phyloP scores from a whole-genome alignment of 2,329 filamentous ascomycete genomes.

The Hymenoscyphus repandus region DNA sequence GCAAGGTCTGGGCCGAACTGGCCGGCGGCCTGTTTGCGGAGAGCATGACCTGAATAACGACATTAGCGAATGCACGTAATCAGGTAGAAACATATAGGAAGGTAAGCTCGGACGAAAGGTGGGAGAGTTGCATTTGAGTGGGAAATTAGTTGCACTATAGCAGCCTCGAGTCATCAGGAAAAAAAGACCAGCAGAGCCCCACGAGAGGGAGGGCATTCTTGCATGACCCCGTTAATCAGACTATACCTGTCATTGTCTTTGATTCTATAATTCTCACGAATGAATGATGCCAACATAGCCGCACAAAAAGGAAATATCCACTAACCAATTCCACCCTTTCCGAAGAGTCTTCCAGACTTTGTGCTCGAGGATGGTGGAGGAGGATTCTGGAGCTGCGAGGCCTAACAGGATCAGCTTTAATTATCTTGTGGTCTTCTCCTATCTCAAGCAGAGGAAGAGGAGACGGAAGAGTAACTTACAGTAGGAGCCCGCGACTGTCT shows the following conservation, averaged over 20 bases:
- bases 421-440: background rate
- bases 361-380: conserved; percentile 88
- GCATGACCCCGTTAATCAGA: no score
- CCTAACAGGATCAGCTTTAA: conserved; percentile 18
- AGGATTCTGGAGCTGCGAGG: conserved; percentile 73
- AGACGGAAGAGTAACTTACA: conserved; percentile 49
- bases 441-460: background rate
- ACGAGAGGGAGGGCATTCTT: no score
- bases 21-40: conserved; percentile 70
- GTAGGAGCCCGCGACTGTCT: conserved; percentile 94
- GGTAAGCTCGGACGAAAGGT: no score
- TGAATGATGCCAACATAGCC: conserved; percentile 34
- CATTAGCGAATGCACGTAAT: conserved; percentile 46
- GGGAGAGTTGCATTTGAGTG: background rate
- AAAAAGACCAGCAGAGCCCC: no score
- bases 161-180: no score
- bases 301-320: conserved; percentile 29
- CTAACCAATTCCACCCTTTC: conserved; percentile 74
- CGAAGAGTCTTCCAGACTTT: conserved; percentile 86
- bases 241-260: background rate
- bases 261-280: background rate
- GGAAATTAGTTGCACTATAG: background rate
- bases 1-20: conserved; percentile 78
- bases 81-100: background rate
- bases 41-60: conserved; percentile 52